Evolutionary conservation across 2,329 filamentous ascomycete genomes (phyloP).

Genomic region (Lomentospora prolificans): DNA sequence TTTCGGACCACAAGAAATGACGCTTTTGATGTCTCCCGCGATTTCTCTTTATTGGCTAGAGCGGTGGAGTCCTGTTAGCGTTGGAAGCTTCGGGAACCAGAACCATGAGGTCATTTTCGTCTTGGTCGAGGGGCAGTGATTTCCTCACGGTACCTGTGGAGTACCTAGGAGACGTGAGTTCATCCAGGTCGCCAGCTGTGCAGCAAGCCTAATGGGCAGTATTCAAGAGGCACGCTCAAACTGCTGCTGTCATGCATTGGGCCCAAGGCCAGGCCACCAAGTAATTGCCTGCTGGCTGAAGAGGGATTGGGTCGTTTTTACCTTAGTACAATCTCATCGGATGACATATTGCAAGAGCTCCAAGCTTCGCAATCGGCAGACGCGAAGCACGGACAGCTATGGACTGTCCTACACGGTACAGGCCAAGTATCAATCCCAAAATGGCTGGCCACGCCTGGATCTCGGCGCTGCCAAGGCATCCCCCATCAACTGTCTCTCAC

Average conservation of each 20-base stretch:
- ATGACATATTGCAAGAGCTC: background rate
- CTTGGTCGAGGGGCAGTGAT: background rate
- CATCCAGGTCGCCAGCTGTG: background rate
- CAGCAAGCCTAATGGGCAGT: background rate
- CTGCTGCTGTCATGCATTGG: no score
- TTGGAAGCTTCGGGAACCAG: background rate
- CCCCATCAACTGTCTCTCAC: no score
- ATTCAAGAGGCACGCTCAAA: no score
- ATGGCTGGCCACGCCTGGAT: background rate
- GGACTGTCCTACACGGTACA: background rate
- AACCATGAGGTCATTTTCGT: background rate
- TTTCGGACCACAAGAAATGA: background rate
- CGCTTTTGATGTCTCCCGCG: background rate
- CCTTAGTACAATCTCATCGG: no score
- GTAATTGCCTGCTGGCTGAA: no score
- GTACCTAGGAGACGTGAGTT: background rate
- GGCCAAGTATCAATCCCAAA: background rate
- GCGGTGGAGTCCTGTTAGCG: background rate
- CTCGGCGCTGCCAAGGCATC: background rate
- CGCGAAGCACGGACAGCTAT: background rate
- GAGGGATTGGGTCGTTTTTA: no score
- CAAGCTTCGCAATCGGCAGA: background rate
- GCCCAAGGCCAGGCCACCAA: no score
- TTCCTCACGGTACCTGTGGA: background rate
- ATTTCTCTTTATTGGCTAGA: background rate